A percentile compares a stretch with the other conserved stretches of the same genome.
These are phyloP conservation scores for Erythrophleum fordii DNA, from an alignment of 306 rosid species.

Conservation along the genomic window DNA sequence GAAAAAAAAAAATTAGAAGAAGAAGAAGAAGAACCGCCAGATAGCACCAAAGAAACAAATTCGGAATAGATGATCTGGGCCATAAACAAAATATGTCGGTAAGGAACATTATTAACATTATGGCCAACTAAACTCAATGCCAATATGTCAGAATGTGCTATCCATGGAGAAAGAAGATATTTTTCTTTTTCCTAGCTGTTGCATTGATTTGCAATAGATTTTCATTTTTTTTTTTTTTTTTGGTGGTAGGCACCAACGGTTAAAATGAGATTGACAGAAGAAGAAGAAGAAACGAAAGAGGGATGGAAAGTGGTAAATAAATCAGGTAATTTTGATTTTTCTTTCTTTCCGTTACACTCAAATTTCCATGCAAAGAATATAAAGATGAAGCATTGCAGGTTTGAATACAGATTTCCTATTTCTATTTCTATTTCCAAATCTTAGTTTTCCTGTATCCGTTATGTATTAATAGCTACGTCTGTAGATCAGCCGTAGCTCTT, in stretches of 20 bases:
- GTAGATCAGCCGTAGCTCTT: neutral
- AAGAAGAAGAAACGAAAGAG: too few species aligned
- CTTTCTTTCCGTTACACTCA: neutral
- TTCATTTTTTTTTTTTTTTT: too few species aligned
- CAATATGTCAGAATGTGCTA: neutral
- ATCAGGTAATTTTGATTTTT: neutral
- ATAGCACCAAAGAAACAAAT: neutral
- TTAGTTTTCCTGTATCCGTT: neutral
- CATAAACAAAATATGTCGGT: neutral
- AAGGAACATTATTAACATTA: neutral
- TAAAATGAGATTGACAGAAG: neutral
- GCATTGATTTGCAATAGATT: neutral
- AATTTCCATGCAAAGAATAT: neutral
- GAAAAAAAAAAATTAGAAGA: too few species aligned
- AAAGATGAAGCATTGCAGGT: neutral
- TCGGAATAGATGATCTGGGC: neutral
- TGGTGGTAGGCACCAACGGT: neutral
- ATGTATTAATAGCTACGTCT: neutral
- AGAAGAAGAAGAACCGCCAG: neutral
- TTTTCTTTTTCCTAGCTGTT: neutral
- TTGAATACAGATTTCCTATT: neutral
- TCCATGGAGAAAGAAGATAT: neutral
- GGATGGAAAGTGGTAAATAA: too few species aligned
- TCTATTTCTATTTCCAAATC: neutral
- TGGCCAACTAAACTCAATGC: neutral